A percentile compares a stretch with the other conserved stretches of the same genome.
phyloP scores from a whole-genome alignment of 1,284 basidiomycete genomes.

The Malassezia pachydermatis region DNA sequence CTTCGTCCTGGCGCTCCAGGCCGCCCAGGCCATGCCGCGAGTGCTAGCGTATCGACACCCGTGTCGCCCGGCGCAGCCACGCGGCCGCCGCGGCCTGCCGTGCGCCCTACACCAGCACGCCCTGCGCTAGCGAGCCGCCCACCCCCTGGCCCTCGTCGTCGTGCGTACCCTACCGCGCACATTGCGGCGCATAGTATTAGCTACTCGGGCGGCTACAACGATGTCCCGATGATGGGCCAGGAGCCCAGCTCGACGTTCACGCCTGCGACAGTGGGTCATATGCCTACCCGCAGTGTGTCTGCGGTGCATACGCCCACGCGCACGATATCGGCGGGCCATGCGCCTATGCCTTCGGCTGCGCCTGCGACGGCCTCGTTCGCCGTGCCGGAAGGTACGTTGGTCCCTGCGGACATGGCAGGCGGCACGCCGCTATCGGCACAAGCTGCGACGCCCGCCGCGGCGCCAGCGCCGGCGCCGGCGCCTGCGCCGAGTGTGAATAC shows the following conservation, averaged over 20 bases:
- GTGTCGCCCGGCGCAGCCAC: background rate
- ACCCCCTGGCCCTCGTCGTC: constrained; percentile 49
- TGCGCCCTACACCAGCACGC: constrained; percentile 32
- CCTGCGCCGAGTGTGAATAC: constrained; percentile 35
- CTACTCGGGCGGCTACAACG: constrained; percentile 26
- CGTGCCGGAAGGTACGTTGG: background rate
- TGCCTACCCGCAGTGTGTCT: constrained; percentile 12
- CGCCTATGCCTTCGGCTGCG: background rate
- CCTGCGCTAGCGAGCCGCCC: constrained; percentile 47
- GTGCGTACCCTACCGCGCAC: constrained; percentile 50
- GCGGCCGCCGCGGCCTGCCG: background rate
- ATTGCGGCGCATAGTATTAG: constrained; percentile 45
- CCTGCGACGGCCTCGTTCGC: background rate
- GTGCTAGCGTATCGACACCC: background rate
- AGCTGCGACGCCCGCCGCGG: constrained; percentile 44
- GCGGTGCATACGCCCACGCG: background rate
- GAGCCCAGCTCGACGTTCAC: constrained; percentile 1
- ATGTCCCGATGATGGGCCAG: background rate
- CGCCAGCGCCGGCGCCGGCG: constrained; percentile 49
- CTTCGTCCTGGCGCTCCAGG: too few relatives aligned
- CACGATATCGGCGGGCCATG: background rate
- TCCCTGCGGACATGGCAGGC: background rate
- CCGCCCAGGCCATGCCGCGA: too few relatives aligned
- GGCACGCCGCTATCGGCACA: background rate
- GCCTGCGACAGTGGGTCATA: constrained; percentile 11